These are phyloP conservation scores for Suhomyces chickasaworum DNA, from an alignment of 1,139 yeast species.

Conservation along the genomic window DNA sequence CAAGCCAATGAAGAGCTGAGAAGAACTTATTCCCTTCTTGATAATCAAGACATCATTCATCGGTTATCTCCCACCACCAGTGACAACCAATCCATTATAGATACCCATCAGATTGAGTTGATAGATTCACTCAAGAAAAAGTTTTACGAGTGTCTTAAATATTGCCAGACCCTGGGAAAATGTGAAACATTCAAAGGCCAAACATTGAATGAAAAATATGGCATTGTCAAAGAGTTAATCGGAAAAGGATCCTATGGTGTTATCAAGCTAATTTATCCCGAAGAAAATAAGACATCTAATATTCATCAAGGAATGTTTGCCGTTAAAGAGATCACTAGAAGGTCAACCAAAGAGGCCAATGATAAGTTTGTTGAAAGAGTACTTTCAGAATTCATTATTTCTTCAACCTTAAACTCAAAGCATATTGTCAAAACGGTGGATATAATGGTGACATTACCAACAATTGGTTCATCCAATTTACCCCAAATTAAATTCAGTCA, in stretches of 20 bases:
- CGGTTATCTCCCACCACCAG: slow-evolving; percentile 26
- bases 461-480: slow-evolving; percentile 2
- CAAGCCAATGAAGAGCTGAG: slow-evolving; percentile 39
- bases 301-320: slow-evolving; percentile 53
- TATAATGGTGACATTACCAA: slow-evolving; percentile 48
- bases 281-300: slow-evolving; percentile 39
- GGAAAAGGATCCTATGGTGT: slow-evolving; percentile 89
- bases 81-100: slow-evolving; percentile 53
- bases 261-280: slow-evolving; percentile 68
- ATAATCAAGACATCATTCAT: slow-evolving; percentile 25
- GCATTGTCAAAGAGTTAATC: slow-evolving; percentile 74
- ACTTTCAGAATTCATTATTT: slow-evolving; percentile 76
- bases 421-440: slow-evolving; percentile 72
- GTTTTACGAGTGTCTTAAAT: slow-evolving; percentile 12
- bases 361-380: slow-evolving; percentile 67
- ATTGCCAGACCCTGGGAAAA: slow-evolving; percentile 2
- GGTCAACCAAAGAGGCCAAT: slow-evolving; percentile 43
- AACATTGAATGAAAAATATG: slow-evolving; percentile 61
- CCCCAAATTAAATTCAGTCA: slow-evolving; percentile 59
- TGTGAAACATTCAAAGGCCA: slow-evolving; percentile 25
- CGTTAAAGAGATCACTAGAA: slow-evolving; percentile 60
- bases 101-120: slow-evolving; percentile 53
- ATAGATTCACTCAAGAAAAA: slow-evolving; percentile 52
- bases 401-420: slow-evolving; percentile 67
- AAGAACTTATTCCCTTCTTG: slow-evolving; percentile 35